Evolutionary conservation across 257 asterid species (phyloP).

Genomic region (Primulina tabacum): DNA sequence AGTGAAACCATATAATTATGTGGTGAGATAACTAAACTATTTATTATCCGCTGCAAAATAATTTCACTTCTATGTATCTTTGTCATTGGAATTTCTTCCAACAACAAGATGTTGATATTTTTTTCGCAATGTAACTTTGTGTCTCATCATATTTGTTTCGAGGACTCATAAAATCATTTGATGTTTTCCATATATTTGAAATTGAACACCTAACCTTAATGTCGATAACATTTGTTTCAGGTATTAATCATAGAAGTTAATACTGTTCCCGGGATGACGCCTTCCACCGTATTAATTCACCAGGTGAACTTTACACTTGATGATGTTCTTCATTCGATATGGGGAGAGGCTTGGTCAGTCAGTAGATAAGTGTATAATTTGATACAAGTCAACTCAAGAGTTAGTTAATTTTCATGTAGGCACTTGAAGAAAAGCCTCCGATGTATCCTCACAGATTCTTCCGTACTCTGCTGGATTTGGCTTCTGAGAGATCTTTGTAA

Average conservation of each 20-base stretch:
- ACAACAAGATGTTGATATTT: too few species aligned
- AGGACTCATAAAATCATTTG: neutral
- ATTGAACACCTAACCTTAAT: neutral
- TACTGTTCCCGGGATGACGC: conserved; percentile 95
- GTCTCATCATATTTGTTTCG: neutral
- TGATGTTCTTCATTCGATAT: neutral
- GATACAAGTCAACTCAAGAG: conserved; percentile 13
- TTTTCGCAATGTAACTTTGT: neutral
- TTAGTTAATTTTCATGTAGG: conserved; percentile 37
- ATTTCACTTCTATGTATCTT: neutral
- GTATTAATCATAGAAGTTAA: conserved; percentile 81
- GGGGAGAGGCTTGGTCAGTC: neutral
- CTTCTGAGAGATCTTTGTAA: conserved; percentile 45
- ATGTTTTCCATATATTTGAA: neutral
- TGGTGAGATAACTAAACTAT: neutral
- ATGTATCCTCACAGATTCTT: conserved; percentile 76
- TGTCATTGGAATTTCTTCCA: neutral
- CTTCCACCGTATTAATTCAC: conserved; percentile 87
- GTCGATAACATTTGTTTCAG: conserved; percentile 31
- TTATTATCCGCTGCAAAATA: neutral
- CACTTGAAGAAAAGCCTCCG: conserved; percentile 80
- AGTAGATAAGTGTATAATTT: neutral
- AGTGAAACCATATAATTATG: neutral
- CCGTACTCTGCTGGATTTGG: conserved; percentile 71
- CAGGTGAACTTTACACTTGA: conserved; percentile 44